Evolutionary conservation across 345 rosid genomes (phyloP).

Genomic region (Populus simonii): DNA sequence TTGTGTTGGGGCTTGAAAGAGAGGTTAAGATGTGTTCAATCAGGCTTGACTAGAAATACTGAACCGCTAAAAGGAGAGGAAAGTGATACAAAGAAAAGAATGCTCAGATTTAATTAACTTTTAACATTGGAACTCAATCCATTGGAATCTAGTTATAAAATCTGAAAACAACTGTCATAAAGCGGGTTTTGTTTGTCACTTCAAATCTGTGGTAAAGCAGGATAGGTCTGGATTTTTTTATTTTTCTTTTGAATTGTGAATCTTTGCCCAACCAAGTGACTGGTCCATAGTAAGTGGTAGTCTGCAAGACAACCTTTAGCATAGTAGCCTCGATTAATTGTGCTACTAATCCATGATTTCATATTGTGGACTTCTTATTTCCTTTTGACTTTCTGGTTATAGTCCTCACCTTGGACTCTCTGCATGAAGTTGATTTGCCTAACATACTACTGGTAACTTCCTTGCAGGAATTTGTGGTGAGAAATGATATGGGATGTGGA

Average conservation of each 20-base stretch:
- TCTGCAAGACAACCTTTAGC: background rate
- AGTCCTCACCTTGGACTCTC: too few species aligned
- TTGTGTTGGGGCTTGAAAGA: background rate
- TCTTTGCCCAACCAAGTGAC: background rate
- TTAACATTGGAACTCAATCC: background rate
- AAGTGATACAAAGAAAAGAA: background rate
- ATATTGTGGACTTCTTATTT: background rate
- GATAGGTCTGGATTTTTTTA: background rate
- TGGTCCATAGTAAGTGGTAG: background rate
- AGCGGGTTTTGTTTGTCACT: background rate
- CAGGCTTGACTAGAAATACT: background rate
- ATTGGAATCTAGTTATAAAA: background rate
- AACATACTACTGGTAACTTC: background rate
- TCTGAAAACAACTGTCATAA: background rate
- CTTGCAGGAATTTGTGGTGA: slow-evolving; percentile 85
- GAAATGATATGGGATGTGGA: slow-evolving; percentile 98
- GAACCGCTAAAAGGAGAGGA: background rate
- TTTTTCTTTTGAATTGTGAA: background rate
- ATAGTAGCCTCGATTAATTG: background rate
- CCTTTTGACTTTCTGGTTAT: background rate
- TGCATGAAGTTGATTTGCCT: background rate
- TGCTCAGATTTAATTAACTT: background rate
- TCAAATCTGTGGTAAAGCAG: background rate
- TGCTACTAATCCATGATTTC: background rate
- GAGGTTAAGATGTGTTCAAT: background rate